These are phyloP conservation scores for Phytophthora foliorum DNA, from an alignment of 352 stramenopile genomes.

Conservation along the genomic window DNA sequence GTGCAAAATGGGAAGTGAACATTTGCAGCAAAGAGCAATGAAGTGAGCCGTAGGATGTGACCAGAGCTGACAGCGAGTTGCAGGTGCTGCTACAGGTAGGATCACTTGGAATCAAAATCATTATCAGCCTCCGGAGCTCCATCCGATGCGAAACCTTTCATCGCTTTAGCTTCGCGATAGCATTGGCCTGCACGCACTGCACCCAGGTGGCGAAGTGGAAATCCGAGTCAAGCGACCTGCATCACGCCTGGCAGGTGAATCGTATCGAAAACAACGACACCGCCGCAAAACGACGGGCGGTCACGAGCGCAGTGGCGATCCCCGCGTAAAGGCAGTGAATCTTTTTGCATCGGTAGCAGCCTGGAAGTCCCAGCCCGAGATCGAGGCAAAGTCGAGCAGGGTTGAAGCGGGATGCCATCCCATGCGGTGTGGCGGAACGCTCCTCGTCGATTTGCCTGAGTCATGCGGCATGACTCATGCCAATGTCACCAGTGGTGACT, in stretches of 20 bases:
- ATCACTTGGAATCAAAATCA: constrained; percentile 26
- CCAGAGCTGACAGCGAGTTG: background rate
- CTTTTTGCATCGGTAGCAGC: background rate
- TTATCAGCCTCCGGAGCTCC: background rate
- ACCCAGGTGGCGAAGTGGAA: constrained; percentile 27
- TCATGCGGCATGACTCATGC: too few species aligned
- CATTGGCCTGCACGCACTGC: constrained; percentile 17
- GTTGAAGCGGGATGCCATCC: constrained; percentile 19
- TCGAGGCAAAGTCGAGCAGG: background rate
- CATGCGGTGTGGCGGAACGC: constrained; percentile 13
- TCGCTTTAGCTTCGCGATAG: background rate
- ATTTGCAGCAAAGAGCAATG: background rate
- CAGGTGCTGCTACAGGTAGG: background rate
- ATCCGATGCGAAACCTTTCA: constrained; percentile 9
- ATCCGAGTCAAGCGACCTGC: constrained; percentile 19
- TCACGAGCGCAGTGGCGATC: background rate
- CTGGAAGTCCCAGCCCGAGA: background rate
- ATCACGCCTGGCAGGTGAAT: background rate
- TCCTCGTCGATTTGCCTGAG: constrained; percentile 7
- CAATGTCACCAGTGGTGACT: too few species aligned
- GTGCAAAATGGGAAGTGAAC: constrained; percentile 27
- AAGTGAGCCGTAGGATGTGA: background rate
- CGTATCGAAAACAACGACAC: too few species aligned
- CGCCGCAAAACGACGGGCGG: background rate
- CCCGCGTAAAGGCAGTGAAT: constrained; percentile 11